phyloP scores from a whole-genome alignment of 225 moss, liverwort and hornwort genomes.

The Pseudoscleropodium purum region DNA sequence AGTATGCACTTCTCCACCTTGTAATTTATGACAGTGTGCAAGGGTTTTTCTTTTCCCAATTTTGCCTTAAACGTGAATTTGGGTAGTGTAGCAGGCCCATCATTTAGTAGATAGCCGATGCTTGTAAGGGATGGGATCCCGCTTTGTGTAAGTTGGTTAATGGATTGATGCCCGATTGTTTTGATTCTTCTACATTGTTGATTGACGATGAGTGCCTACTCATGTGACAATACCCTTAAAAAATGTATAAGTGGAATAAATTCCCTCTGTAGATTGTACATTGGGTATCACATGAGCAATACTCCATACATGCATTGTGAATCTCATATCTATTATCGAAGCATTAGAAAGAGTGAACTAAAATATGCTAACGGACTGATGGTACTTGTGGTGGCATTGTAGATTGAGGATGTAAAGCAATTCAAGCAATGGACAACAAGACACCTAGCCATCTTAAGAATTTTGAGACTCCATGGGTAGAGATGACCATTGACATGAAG shows the following conservation, averaged over 20 bases:
- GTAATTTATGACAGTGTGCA: slow-evolving; percentile 75
- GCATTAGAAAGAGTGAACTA: not conserved
- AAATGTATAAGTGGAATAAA: not conserved
- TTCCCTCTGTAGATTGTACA: not conserved
- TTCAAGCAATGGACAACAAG: slow-evolving; percentile 81
- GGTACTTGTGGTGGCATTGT: not conserved
- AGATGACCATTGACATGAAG: slow-evolving; percentile 24
- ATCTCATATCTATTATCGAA: not conserved
- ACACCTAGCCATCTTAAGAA: slow-evolving; percentile 67
- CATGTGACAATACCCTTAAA: not conserved
- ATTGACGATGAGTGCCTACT: not conserved
- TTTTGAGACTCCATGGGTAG: slow-evolving; percentile 63
- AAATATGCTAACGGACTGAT: not conserved
- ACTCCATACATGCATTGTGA: not conserved
- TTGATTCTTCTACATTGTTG: not conserved
- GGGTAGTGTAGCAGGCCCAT: not conserved
- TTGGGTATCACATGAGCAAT: not conserved
- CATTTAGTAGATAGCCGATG: not conserved
- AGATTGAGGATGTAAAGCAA: slow-evolving; percentile 85
- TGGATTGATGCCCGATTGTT: not conserved
- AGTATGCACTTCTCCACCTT: slow-evolving; percentile 90
- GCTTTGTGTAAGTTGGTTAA: not conserved
- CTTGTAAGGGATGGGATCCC: not conserved
- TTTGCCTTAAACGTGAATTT: not conserved
- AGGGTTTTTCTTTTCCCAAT: slow-evolving; percentile 17